Base-by-base conservation (phyloP, 1,284 basidiomycete genomes). In the Trichosporon sp. region DNA sequence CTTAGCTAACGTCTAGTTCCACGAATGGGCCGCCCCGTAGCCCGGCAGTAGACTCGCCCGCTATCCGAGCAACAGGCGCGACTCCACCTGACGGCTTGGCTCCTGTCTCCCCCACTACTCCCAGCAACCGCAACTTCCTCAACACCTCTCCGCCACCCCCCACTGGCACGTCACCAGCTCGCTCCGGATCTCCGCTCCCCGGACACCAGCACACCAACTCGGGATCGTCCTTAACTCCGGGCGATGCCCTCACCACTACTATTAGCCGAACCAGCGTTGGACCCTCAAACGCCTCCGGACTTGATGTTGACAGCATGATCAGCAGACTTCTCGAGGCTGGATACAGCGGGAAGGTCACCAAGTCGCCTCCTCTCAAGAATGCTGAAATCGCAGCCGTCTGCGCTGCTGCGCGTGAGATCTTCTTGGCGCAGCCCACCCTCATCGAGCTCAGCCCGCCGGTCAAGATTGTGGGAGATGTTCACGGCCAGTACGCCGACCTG, bases 281-380 rank as follows among this genome's bases (percentile, higher is more conserved):
- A 10, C 69, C 59, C 10, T 35, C 46, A 2, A 40, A 66, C 11
- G 67, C 72, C 79, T 67, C 74, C 12, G 78, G 77, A 0, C 88
- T 98, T 78, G 97, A 99, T 83, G 91, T 99, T 73, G 97, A 99
- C 85, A 96, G 98, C 84, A 98, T 99, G 93, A 99, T 99, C 80
- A 91, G 92, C 80, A 90, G 96, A 66, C 88, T 99, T 68, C 88
- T 99, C 76, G 96, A 99, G 78, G 94, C 98, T 2, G 97, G 97
- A 4, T 99, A 99, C 84, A 93, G 93, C 16, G 95, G 95, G 83
- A 99, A 99, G 88, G 92, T 98, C 78, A 94, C 91, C 86, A 99
- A 98, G 85, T 93, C 93, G 31, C 90, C 98, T 71, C 95, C 93
- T 80, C 88, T 99, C 76, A 99, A 99, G 88, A 98, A 98, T 82